Conservation (phyloP, 2,329 filamentous ascomycete species). For the Karstenula rhodostoma region DNA sequence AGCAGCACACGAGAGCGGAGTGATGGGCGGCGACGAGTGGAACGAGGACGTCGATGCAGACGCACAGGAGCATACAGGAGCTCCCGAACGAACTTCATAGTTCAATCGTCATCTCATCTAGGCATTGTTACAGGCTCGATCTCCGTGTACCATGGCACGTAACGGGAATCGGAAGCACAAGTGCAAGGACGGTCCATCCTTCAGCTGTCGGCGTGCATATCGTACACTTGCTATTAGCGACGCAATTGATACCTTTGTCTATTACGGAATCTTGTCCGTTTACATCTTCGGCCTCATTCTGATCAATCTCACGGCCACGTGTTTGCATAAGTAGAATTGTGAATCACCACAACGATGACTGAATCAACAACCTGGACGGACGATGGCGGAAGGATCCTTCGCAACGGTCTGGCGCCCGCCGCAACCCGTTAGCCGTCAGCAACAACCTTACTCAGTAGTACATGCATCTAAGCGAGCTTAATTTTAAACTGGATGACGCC, state of each 20-base stretch:
- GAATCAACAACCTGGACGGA: constrained; percentile 4
- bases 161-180: constrained; percentile 5
- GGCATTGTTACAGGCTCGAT: not conserved
- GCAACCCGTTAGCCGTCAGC: constrained; percentile 7
- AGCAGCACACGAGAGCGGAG: constrained; percentile 39
- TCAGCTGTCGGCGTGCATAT: not conserved
- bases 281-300: not conserved
- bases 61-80: constrained; percentile 37
- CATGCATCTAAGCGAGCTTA: constrained; percentile 7
- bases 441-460: not conserved
- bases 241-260: not conserved
- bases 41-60: constrained; percentile 48
- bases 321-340: not conserved
- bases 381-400: constrained; percentile 5
- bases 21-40: constrained; percentile 50
- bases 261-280: not conserved
- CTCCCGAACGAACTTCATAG: constrained; percentile 24
- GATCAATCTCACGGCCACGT: not conserved
- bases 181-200: not conserved
- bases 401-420: constrained; percentile 8
- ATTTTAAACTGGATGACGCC: not conserved
- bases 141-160: not conserved
- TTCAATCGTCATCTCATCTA: not conserved
- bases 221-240: constrained; percentile 4
- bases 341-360: not conserved